Conservation (phyloP, 495 filamentous ascomycete genomes). For the Annulohypoxylon stygium region DNA sequence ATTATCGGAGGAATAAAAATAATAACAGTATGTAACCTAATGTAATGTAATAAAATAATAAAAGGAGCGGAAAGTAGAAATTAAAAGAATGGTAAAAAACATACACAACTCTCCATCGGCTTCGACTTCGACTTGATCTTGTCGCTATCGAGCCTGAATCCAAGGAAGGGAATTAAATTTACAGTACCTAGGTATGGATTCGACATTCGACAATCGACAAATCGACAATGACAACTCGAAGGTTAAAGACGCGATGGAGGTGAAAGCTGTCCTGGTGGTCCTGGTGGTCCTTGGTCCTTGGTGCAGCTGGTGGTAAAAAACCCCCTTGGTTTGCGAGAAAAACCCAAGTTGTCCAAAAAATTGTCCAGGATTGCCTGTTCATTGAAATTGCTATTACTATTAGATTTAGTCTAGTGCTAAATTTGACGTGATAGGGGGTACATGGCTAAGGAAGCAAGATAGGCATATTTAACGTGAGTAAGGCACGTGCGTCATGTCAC, state of each 20-base stretch:
- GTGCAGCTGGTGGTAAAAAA: not conserved
- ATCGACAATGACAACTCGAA: not conserved
- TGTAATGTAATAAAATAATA: not conserved
- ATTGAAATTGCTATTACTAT: conserved; percentile 49
- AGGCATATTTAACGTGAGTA: not conserved
- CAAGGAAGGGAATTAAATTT: conserved; percentile 15
- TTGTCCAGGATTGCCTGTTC: conserved; percentile 46
- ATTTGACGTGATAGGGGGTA: conserved; percentile 35
- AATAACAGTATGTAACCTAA: not conserved
- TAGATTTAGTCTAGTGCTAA: conserved; percentile 44
- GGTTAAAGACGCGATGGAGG: conserved; percentile 41
- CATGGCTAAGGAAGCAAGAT: not conserved
- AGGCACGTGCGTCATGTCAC: conserved; percentile 24
- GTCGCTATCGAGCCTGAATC: conserved; percentile 35
- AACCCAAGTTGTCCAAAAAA: conserved; percentile 47
- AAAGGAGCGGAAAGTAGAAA: conserved; percentile 41
- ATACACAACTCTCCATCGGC: conserved; percentile 49
- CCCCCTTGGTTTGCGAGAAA: conserved; percentile 45
- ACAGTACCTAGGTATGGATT: conserved; percentile 3
- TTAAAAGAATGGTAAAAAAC: conserved; percentile 52
- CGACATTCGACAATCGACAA: too few species aligned
- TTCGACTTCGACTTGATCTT: conserved; percentile 22
- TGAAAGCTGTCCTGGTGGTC: conserved; percentile 29
- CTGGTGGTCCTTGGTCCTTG: too few species aligned
- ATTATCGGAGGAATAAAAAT: conserved; percentile 21